These are phyloP conservation scores for Sclerotinia minor DNA, from an alignment of 2,329 filamentous ascomycete species.

Conservation along the genomic window DNA sequence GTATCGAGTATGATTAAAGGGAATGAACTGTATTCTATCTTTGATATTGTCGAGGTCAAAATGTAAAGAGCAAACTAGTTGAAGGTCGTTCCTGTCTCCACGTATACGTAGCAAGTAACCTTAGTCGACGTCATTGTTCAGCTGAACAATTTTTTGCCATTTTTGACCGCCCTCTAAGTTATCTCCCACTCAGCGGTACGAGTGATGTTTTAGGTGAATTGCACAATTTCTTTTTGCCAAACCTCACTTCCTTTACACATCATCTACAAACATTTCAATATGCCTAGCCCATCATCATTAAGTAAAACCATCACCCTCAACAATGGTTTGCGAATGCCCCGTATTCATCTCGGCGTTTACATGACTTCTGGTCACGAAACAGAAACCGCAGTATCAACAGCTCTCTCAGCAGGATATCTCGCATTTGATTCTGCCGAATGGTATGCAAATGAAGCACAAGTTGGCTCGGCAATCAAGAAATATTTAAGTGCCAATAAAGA, in stretches of 20 bases:
- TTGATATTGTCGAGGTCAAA: background rate
- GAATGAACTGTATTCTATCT: background rate
- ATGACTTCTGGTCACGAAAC: constrained; percentile 65
- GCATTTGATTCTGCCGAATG: constrained; percentile 56
- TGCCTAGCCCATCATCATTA: constrained; percentile 15
- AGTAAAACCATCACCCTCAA: constrained; percentile 16
- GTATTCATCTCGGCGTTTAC: constrained; percentile 74
- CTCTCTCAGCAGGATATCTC: constrained; percentile 51
- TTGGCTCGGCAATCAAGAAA: constrained; percentile 62
- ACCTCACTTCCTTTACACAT: background rate
- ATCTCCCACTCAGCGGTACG: background rate
- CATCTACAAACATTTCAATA: background rate
- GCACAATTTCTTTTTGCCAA: background rate
- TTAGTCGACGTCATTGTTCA: constrained; percentile 19
- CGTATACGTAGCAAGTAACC: background rate
- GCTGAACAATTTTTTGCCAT: constrained; percentile 8
- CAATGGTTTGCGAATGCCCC: constrained; percentile 58
- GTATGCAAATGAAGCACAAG: constrained; percentile 69
- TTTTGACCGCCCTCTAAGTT: constrained; percentile 6
- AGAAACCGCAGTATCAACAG: constrained; percentile 50
- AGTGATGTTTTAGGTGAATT: no score
- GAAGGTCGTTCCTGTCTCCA: background rate
- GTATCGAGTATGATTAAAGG: background rate
- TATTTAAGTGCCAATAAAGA: constrained; percentile 55
- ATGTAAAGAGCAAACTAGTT: background rate